Base-by-base conservation (phyloP, 1,284 basidiomycete genomes). In the Cerrena zonata region DNA sequence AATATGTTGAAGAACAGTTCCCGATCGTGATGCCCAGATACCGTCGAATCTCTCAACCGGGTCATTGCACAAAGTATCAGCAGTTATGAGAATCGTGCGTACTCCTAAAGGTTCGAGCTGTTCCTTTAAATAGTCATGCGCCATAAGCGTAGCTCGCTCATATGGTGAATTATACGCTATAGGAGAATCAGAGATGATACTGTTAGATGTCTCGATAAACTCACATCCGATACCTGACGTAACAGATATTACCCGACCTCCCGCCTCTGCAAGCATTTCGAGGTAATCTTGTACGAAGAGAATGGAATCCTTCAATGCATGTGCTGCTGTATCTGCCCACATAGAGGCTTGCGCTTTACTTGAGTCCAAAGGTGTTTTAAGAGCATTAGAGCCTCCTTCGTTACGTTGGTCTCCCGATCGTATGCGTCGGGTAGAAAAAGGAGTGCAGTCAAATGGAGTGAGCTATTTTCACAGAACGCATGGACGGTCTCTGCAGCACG, bases 401-500 rank as follows among this genome's bases (percentile, higher is more conserved):
- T 18, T 27, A 5, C 15, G 42, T 19, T n/a, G 27, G 13, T 13
- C 19, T 46, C 10, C 25, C 18, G 27, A 11, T 13, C 46, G 21
- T 7, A 49, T 45, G 49, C 41, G 22, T 50, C 46, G 48, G 57
- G 55, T 27, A 61, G 42, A 44, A 67, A 54, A 49, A 69, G 57
- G 47, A 67, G 53, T 21, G 65, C 61, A 37, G 61, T 58, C n/a
- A 69, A 61, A 21, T 61, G 61, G 34, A 68, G 61, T 37, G 53
- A 53, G 54, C 65, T 62, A 18, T 59, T 53, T 18, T 39, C 49
- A 51, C 68, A 69, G 50, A 64, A 67, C 3, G 67, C 65, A 26
- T 58, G 56, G 45, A 69, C 54, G 0, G 66, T 69, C 51, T 68
- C 66, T 49, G 59, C 59, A 27, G 63, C 67, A 27, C 60, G 62